These are phyloP conservation scores for Alnus rubra DNA, from an alignment of 306 rosid genomes.

Conservation along the genomic window DNA sequence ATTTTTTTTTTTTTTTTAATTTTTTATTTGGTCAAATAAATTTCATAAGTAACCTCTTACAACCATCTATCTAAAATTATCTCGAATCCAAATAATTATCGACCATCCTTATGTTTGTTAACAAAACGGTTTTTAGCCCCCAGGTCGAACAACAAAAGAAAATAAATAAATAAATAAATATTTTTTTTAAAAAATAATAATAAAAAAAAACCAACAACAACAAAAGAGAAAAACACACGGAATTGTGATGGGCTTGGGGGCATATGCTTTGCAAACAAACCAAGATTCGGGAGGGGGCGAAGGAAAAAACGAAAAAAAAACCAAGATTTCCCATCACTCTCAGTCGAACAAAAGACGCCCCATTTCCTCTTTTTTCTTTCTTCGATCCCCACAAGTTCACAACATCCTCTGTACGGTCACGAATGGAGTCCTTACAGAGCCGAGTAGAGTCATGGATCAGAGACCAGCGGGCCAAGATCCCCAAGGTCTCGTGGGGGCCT, in stretches of 20 bases:
- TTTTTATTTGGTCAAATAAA: too few relatives aligned
- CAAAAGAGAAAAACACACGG: too few relatives aligned
- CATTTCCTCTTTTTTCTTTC: background rate
- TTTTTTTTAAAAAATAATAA: too few relatives aligned
- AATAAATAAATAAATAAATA: too few relatives aligned
- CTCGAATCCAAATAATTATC: too few relatives aligned
- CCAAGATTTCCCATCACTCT: background rate
- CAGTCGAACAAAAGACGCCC: background rate
- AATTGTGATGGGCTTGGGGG: background rate
- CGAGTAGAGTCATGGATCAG: conserved; percentile 90
- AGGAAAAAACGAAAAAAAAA: background rate
- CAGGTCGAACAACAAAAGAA: too few relatives aligned
- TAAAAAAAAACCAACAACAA: too few relatives aligned
- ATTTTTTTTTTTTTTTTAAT: too few relatives aligned
- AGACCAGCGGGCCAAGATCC: conserved; percentile 65
- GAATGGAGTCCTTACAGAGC: conserved; percentile 78
- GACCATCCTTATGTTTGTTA: too few relatives aligned
- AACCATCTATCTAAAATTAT: too few relatives aligned
- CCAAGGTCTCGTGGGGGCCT: conserved; percentile 87
- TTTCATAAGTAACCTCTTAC: too few relatives aligned
- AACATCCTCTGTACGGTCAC: background rate
- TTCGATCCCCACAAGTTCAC: background rate
- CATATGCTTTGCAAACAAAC: background rate
- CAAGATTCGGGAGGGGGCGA: background rate
- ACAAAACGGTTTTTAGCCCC: too few relatives aligned